phyloP scores from a whole-genome alignment of 73 alveolate species.

The Tetrahymena elliotti region DNA sequence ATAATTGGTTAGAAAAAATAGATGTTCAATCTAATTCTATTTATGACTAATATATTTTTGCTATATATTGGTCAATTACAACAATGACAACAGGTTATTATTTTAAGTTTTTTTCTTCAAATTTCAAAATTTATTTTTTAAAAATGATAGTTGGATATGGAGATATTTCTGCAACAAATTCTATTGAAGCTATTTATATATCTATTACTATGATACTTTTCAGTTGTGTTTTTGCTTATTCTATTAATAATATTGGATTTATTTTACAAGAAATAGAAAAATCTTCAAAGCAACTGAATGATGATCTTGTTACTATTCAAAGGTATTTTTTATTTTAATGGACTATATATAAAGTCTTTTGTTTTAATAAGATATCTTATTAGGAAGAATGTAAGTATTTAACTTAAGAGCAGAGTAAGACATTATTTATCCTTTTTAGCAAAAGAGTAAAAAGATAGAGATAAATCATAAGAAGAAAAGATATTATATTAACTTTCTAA shows the following conservation, averaged over 20 bases:
- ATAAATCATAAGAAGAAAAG: neutral
- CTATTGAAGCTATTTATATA: conserved; percentile 50
- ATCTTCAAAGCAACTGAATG: neutral
- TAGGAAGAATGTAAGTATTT: neutral
- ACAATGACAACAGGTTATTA: neutral
- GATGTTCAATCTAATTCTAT: neutral
- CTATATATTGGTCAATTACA: neutral
- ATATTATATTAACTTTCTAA: neutral
- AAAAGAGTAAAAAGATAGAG: neutral
- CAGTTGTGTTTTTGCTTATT: conserved; percentile 35
- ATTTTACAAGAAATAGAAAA: conserved; percentile 14
- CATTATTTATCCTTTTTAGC: neutral
- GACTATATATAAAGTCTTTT: neutral
- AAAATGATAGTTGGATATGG: conserved; percentile 75
- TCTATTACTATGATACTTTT: conserved; percentile 65
- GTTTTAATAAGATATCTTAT: neutral
- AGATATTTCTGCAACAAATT: conserved; percentile 62
- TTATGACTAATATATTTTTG: too few species aligned
- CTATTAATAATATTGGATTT: conserved; percentile 36
- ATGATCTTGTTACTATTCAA: neutral
- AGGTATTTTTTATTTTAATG: neutral
- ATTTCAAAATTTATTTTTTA: neutral
- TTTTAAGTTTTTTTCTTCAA: neutral
- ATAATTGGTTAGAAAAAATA: neutral
- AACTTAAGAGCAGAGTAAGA: neutral